phyloP scores from a whole-genome alignment of 1,139 yeast species.

The Diutina sp. region DNA sequence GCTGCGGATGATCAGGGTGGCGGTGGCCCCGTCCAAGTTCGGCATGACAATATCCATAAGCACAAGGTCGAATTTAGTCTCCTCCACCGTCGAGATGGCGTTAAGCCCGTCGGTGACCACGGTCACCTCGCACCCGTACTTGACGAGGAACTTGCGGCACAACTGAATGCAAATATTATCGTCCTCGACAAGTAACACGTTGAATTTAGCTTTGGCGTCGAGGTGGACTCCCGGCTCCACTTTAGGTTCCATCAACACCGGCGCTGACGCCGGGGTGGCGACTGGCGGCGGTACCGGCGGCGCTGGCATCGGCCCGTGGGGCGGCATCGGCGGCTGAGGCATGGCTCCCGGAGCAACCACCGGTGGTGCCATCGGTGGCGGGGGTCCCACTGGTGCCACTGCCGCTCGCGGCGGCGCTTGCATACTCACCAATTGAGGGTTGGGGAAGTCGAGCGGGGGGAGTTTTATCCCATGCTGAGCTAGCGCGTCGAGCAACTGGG shows the following conservation, averaged over 20 bases:
- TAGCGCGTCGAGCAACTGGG: constrained; percentile 33
- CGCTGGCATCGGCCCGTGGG: constrained; percentile 5
- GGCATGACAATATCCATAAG: constrained; percentile 95
- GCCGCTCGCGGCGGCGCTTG: constrained; percentile 6
- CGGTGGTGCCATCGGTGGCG: background rate
- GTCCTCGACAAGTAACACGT: constrained; percentile 75
- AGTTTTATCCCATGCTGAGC: constrained; percentile 49
- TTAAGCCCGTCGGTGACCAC: constrained; percentile 87
- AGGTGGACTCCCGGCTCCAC: background rate
- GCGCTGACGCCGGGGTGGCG: constrained; percentile 10
- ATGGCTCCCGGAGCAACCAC: background rate
- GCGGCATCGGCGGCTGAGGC: constrained; percentile 5
- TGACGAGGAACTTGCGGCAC: constrained; percentile 65
- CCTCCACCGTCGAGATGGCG: constrained; percentile 74
- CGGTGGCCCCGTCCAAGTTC: constrained; percentile 86
- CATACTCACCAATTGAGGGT: constrained; percentile 16
- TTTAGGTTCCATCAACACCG: background rate
- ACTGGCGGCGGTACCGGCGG: constrained; percentile 2
- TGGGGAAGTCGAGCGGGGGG: constrained; percentile 51
- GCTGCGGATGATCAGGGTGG: constrained; percentile 73
- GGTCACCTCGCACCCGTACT: constrained; percentile 87
- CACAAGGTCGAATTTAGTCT: constrained; percentile 66
- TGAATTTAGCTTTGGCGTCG: constrained; percentile 36
- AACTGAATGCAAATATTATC: constrained; percentile 73
- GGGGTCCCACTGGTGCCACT: constrained; percentile 5